Evolutionary conservation across 202 grass and related monocot genomes (phyloP), one percentile per base, ranked within the genome.

Genomic region (Tripidium arundinaceum): DNA sequence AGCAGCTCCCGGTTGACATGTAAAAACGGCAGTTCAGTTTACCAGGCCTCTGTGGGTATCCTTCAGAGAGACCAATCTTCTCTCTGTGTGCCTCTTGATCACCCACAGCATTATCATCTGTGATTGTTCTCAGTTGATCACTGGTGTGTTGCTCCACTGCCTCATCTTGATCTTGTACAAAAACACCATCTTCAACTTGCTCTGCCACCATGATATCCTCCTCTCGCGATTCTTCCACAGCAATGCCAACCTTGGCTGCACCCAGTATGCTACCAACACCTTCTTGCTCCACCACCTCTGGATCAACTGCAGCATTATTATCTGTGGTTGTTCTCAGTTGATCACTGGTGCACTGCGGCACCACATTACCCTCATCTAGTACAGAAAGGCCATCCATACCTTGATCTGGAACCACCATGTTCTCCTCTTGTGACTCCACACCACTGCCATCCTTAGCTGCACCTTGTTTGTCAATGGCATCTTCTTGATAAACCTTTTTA

Each of bases 11-110:
- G 1, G 67, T 79, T 84, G 59, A 80, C 62, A 89, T 68, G 61
- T 92, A 92, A 57, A 38, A 58, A n/a, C 59, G 76, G 62, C 84
- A 87, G 70, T 89, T 89, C 1, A 21, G 67, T 26, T 78, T 89
- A 31, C 76, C 65, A 64, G 86, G 70, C 78, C 81, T 92, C 40
- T 78, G 90, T 29, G 90, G 87, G 25, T 89, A 89, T 57, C 36
- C 16, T 75, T 79, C 55, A 65, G 33, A 54, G 15, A 79, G 8
- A 80, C 57, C 81, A 71, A 90, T 65, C 34, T 87, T 86, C 49
- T 79, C 78, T 60, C 41, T 74, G 62, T 52, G 84, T 4, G 2
- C 39, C 27, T 72, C 73, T n/a, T 65, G 79, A 82, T 70, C 71
- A n/a, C 76, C 24, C 25, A 28, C 54, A 57, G 3, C 31, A 70